Evolutionary conservation across 108 stramenopile species (phyloP), one percentile per base, ranked within the genome.

Genomic region (Skeletonema marinoi): DNA sequence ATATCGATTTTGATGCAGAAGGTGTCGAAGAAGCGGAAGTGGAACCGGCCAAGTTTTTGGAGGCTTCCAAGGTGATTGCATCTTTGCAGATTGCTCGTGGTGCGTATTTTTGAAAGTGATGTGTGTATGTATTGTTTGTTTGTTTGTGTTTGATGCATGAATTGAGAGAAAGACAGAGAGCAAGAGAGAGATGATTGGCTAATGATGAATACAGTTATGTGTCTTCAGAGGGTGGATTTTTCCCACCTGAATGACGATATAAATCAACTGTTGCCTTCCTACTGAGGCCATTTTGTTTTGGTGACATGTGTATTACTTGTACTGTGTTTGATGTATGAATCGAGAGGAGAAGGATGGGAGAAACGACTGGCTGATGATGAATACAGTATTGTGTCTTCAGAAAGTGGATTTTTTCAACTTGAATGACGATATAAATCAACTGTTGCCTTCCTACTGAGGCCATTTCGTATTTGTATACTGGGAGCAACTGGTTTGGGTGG

Each of bases 51-150:
- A 82, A 92, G 46, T 90, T 95, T 48, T 71, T 90, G 16, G 91
- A 88, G 19, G 83, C 94, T 3, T 90, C 88, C 67, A 88, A 87
- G 66, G 82, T 89, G n/a, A 82, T 95, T 39, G 91, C 92, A 1
- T 90, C 89, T 2, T 65, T 93, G 25, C 94, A 95, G 78, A 95
- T 95, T 81, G 84, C 91, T 14, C 54, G 54, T 29, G 54, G 54
- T 56, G 25, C 54, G 54, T 56, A 29, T 29, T 56, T 56, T 56
- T 56, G 25, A 25, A 25, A 25, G 25, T 25, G 25, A 25, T 25
- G 6, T 0, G 0, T 2, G 29, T 56, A 29, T 25, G 54, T 25
- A 0, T 25, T 56, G 8, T 56, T 25, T 25, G 54, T 56, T 25
- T 21, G 21, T 56, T 6, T n/a, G 6, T 39, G 38, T 46, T 46